These are phyloP conservation scores for Yamadazyma ubonensis DNA, from an alignment of 805 yeast species.

Conservation along the genomic window DNA sequence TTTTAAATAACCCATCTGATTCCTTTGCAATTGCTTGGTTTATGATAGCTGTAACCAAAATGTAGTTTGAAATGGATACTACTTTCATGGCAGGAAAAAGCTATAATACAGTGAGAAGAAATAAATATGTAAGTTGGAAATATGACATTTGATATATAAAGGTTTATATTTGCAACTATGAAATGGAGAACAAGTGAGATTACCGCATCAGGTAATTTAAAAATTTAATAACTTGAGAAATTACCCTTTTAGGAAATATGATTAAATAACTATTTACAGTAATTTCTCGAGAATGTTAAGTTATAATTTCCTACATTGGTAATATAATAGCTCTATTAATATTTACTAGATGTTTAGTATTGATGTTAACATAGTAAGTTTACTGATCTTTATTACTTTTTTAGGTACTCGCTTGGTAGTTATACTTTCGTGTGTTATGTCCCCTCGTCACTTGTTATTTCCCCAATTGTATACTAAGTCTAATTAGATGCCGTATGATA, in stretches of 20 bases:
- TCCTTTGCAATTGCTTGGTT: constrained; percentile 18
- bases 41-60: constrained; percentile 25
- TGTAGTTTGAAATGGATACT: constrained; percentile 22
- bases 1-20: constrained; percentile 12
- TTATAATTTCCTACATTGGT: constrained; percentile 7
- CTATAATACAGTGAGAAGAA: constrained; percentile 9
- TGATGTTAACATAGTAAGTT: constrained; percentile 4
- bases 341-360: constrained; percentile 3
- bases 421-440: too few relatives aligned
- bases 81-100: constrained; percentile 21
- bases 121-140: constrained; percentile 1
- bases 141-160: constrained; percentile 10
- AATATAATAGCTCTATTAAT: constrained; percentile 6
- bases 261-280: constrained; percentile 4
- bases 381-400: constrained; percentile 4
- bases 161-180: constrained; percentile 8
- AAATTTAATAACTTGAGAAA: constrained; percentile 2
- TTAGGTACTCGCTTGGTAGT: too few relatives aligned
- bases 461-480: too few relatives aligned
- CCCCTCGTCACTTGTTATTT: too few relatives aligned
- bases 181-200: constrained; percentile 5
- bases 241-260: constrained; percentile 6
- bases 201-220: constrained; percentile 11
- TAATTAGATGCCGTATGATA: too few relatives aligned
- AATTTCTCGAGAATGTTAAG: neutral